Conservation (phyloP, 1,284 basidiomycete species). For the Abortiporus biennis region DNA sequence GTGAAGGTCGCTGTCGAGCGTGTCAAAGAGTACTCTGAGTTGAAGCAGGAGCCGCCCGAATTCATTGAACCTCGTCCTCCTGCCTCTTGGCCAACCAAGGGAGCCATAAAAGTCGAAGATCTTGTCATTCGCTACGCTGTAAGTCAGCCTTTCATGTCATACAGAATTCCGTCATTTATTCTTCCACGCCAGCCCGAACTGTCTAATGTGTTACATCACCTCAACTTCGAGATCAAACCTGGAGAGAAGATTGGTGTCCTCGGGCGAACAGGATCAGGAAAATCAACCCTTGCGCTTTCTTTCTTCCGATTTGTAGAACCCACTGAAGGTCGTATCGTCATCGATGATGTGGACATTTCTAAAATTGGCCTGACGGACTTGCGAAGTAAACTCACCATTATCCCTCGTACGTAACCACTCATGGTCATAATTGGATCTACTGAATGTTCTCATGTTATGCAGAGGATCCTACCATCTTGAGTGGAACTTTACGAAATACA, state of each 20-base stretch:
- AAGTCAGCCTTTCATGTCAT: constrained; percentile 24
- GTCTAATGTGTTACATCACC: constrained; percentile 79
- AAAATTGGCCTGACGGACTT: constrained; percentile 86
- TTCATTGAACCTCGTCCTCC: constrained; percentile 83
- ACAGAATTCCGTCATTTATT: constrained; percentile 5
- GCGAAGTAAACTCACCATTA: constrained; percentile 82
- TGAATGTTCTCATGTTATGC: constrained; percentile 4
- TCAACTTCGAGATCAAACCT: constrained; percentile 74
- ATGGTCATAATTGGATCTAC: background rate
- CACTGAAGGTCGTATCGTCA: constrained; percentile 71
- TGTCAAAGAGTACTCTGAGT: constrained; percentile 85
- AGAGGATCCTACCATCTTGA: constrained; percentile 90
- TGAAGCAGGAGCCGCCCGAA: constrained; percentile 73
- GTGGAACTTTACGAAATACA: constrained; percentile 80
- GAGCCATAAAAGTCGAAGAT: constrained; percentile 73
- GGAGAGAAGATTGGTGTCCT: constrained; percentile 87
- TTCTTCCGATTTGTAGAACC: constrained; percentile 97
- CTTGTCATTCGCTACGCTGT: constrained; percentile 87
- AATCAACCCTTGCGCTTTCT: constrained; percentile 85
- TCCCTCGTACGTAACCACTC: constrained; percentile 66
- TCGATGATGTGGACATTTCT: constrained; percentile 88
- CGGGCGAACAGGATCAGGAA: constrained; percentile 86
- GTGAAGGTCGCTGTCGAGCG: constrained; percentile 79
- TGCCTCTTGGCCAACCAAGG: constrained; percentile 75
- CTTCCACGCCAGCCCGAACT: constrained; percentile 61